Percentiles rank a stretch among this genome's conserved stretches.
Evolutionary conservation across 1,284 basidiomycete genomes (phyloP).

Genomic region (Phellinidium pouzarii): DNA sequence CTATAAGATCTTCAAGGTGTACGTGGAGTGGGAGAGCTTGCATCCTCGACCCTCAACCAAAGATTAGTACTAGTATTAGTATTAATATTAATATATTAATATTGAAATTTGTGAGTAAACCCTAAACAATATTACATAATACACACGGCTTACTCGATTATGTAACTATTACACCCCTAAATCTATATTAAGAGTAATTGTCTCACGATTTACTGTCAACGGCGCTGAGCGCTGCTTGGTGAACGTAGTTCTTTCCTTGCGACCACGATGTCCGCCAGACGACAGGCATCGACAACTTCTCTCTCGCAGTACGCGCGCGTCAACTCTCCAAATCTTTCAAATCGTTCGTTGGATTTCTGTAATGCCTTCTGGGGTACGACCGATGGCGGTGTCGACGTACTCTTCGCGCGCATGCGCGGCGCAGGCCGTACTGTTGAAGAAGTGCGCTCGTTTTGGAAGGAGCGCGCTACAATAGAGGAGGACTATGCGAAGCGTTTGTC

Average conservation of each 20-base stretch:
- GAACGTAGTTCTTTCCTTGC: neutral
- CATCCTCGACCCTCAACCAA: neutral
- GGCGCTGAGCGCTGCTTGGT: neutral
- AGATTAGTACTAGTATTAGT: too few species aligned
- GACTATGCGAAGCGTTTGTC: constrained; percentile 88
- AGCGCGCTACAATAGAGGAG: constrained; percentile 87
- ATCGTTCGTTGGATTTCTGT: constrained; percentile 77
- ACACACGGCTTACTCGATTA: too few species aligned
- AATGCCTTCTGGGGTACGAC: constrained; percentile 92
- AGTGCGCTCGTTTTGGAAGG: constrained; percentile 81
- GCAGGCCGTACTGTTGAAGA: constrained; percentile 88
- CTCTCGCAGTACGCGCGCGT: constrained; percentile 58
- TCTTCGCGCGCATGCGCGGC: constrained; percentile 83
- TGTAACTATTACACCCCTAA: too few species aligned
- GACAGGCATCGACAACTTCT: constrained; percentile 70
- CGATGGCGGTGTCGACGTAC: constrained; percentile 86
- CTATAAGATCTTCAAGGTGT: neutral
- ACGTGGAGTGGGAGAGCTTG: neutral
- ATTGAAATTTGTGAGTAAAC: too few species aligned
- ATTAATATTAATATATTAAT: too few species aligned
- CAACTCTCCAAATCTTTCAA: constrained; percentile 42
- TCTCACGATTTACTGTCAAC: neutral
- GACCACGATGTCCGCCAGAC: constrained; percentile 48
- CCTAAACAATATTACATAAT: too few species aligned
- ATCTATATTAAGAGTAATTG: neutral